Conservation (phyloP, 768 basidiomycete species). For the Hygrophoropsis aurantiaca region DNA sequence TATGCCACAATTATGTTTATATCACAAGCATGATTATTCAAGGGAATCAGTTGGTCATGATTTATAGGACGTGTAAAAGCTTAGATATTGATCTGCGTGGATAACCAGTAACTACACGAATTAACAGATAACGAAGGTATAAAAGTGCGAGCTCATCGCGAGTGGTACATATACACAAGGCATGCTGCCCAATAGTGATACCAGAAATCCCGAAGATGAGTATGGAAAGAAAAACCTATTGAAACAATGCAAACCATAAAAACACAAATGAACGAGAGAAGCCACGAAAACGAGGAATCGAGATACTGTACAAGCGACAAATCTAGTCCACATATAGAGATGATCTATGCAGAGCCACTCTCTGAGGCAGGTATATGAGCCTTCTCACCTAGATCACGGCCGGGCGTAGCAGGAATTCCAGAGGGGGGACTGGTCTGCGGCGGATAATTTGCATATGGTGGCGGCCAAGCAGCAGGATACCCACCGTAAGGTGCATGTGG, state of each 20-base stretch:
- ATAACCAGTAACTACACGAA: too few species aligned
- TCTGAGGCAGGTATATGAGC: conserved; percentile 11
- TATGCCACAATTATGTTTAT: too few species aligned
- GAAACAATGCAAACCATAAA: conserved; percentile 21
- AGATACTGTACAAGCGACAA: conserved; percentile 25
- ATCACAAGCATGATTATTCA: too few species aligned
- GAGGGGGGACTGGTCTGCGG: conserved; percentile 20
- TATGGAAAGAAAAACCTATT: conserved; percentile 18
- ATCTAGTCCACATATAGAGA: conserved; percentile 15
- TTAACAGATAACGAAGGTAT: too few species aligned
- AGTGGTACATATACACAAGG: conserved; percentile 30
- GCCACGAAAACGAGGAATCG: conserved; percentile 5
- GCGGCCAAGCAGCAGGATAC: conserved; percentile 26
- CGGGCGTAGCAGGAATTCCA: conserved; percentile 11
- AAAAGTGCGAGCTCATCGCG: not conserved
- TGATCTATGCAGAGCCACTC: conserved; percentile 20
- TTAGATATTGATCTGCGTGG: too few species aligned
- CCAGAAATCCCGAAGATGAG: conserved; percentile 2
- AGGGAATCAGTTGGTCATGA: too few species aligned
- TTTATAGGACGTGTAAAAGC: too few species aligned
- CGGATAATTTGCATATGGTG: conserved; percentile 31
- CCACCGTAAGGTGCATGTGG: conserved; percentile 28
- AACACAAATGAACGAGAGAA: conserved; percentile 10
- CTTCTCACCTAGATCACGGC: conserved; percentile 24
- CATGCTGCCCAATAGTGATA: conserved; percentile 11